Evolutionary conservation across 208 protist species (phyloP), one percentile per base, ranked within the genome.

Genomic region (Acanthamoeba divionensis): DNA sequence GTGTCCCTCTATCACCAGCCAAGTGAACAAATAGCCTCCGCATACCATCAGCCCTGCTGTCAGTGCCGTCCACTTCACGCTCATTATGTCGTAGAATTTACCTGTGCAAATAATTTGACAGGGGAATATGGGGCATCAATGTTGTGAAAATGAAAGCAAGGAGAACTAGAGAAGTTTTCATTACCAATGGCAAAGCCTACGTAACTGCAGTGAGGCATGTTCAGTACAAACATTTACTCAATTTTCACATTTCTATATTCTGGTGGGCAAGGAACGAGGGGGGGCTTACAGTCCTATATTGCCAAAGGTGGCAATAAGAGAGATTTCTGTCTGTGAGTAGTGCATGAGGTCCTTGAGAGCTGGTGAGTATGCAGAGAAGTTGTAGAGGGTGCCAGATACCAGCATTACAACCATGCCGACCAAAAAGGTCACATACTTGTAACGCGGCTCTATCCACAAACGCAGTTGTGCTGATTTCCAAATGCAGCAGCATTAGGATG

Each of bases 341-440:
- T 79, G 69, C 69, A 79, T 24, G 24, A 57, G 69, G 21, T 79
- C 69, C 55, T 79, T 79, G 69, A 79, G 69, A 29, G 69, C 69
- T 10, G 69, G 69, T 24, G 69, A 41, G 69, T 79, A 79, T 15
- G 69, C 69, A 9, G 69, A 79, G 38, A 79, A 48, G 29, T 48
- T 48, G 21, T 79, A 79, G 29, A 79, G 69, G 0, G 69, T 79
- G 69, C 69, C 69, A 10, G 45, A 57, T n/a, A 79, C 69, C 5
- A 79, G 69, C 21, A 79, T 41, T 21, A 48, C 55, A 5, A 79
- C 45, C 13, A 79, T 15, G 44, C 69, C 69, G 0, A 29, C 69
- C n/a, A 57, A 79, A 24, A 79, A 48, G 69, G 69, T 79, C 24
- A 41, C 50, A 54, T 79, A 79, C 6, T 31, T 21, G 41, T n/a